Percentiles rank a stretch among this genome's conserved stretches.
phyloP scores from a whole-genome alignment of 2,329 filamentous ascomycete species.

The Plectosphaerella sp. region DNA sequence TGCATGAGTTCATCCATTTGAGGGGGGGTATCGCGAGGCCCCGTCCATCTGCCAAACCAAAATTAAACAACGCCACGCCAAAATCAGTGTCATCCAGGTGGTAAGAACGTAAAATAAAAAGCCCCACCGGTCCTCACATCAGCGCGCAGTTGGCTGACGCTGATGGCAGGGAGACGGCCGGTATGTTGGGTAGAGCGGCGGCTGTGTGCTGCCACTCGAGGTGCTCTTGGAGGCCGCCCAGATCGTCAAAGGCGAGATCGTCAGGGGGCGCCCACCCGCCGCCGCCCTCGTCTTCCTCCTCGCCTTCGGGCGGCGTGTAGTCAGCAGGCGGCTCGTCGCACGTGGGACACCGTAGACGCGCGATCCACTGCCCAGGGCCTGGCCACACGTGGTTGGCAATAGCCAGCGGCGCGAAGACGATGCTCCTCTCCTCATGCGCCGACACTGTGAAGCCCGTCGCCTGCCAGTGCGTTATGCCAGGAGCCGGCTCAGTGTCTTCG shows the following conservation, averaged over 20 bases:
- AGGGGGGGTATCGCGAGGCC: too few relatives aligned
- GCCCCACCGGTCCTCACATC: slow-evolving; percentile 31
- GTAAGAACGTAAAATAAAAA: background rate
- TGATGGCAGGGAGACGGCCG: slow-evolving; percentile 23
- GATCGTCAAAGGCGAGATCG: slow-evolving; percentile 41
- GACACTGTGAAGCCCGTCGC: slow-evolving; percentile 38
- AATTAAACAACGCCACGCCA: background rate
- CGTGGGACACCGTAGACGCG: slow-evolving; percentile 48
- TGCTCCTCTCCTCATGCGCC: slow-evolving; percentile 39
- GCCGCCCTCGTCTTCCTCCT: slow-evolving; percentile 42
- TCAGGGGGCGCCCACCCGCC: slow-evolving; percentile 38
- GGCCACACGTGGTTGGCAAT: slow-evolving; percentile 51
- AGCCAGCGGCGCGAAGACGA: slow-evolving; percentile 53
- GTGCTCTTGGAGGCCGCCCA: slow-evolving; percentile 47
- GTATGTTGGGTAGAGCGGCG: slow-evolving; percentile 29
- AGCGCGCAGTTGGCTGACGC: slow-evolving; percentile 35
- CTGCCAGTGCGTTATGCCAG: slow-evolving; percentile 43
- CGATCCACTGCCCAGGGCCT: slow-evolving; percentile 41
- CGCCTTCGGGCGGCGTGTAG: slow-evolving; percentile 33
- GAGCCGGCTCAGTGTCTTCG: slow-evolving; percentile 9
- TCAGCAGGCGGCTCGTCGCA: slow-evolving; percentile 49
- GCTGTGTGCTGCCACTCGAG: slow-evolving; percentile 52
- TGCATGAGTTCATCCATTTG: too few relatives aligned
- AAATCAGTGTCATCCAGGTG: background rate
- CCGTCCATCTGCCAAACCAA: too few relatives aligned